A percentile compares a stretch with the other conserved stretches of the same genome.
These are phyloP conservation scores for Phytomonas sp. DNA, from an alignment of 208 protist species.

Conservation along the genomic window DNA sequence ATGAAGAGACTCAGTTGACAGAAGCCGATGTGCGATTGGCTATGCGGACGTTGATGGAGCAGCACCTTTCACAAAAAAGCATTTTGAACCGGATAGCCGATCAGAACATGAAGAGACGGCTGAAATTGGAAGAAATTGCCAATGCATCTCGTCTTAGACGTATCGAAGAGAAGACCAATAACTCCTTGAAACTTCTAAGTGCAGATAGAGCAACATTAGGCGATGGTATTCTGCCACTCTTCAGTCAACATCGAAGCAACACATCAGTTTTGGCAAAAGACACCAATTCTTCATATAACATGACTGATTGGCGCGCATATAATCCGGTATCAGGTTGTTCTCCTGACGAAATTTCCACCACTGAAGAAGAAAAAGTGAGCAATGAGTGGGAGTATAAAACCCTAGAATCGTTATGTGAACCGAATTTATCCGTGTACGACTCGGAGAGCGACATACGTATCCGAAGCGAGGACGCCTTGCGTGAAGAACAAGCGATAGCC, in stretches of 20 bases:
- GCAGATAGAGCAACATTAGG: conserved; percentile 31
- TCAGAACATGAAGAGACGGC: conserved; percentile 25
- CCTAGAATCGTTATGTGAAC: conserved; percentile 33
- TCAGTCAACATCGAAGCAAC: conserved; percentile 5
- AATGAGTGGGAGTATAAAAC: conserved; percentile 21
- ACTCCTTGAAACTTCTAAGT: conserved; percentile 46
- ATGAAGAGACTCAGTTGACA: conserved; percentile 29
- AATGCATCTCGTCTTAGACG: conserved; percentile 39
- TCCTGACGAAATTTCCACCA: conserved; percentile 13
- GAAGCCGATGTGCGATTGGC: conserved; percentile 68
- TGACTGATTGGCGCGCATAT: conserved; percentile 16
- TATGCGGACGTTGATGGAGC: conserved; percentile 65
- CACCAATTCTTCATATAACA: neutral
- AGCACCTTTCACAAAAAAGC: conserved; percentile 32
- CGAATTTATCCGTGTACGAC: conserved; percentile 71
- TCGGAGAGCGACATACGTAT: conserved; percentile 58
- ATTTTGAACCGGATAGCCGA: conserved; percentile 24
- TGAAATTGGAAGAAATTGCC: conserved; percentile 18
- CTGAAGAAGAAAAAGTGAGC: neutral
- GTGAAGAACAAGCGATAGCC: conserved; percentile 16
- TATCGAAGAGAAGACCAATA: conserved; percentile 52
- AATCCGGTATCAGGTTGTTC: conserved; percentile 22
- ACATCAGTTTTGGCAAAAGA: neutral
- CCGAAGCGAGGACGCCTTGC: conserved; percentile 40
- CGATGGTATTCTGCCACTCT: conserved; percentile 58